Conservation (phyloP, 306 rosid species). For the Purshia tridentata region DNA sequence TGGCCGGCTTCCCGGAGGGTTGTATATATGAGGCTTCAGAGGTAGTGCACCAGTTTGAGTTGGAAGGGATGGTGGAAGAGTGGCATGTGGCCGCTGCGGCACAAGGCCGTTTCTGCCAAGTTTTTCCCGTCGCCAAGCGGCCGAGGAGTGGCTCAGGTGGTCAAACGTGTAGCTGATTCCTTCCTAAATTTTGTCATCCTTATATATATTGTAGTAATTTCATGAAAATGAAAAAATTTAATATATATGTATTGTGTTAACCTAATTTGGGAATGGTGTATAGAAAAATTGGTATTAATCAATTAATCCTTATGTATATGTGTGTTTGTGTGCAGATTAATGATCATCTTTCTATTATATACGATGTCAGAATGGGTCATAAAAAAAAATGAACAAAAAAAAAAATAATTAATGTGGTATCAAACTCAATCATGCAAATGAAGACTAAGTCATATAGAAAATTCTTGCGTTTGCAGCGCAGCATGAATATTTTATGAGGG, state of each 20-base stretch:
- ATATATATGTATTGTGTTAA: constrained; percentile 8
- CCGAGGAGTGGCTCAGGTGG: constrained; percentile 46
- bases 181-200: background rate
- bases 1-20: constrained; percentile 39
- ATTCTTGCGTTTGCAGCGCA: background rate
- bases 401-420: background rate
- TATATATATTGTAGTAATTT: background rate
- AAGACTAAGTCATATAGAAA: background rate
- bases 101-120: constrained; percentile 44
- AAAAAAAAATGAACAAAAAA: background rate
- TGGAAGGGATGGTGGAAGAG: constrained; percentile 48
- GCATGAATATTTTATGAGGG: background rate
- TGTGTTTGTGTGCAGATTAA: background rate
- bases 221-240: constrained; percentile 7
- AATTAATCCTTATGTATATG: background rate
- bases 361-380: background rate
- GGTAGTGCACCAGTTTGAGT: constrained; percentile 44
- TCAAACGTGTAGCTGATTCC: constrained; percentile 37
- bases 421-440: background rate
- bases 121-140: constrained; percentile 54
- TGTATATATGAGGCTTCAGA: constrained; percentile 42
- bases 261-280: background rate
- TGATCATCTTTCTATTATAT: background rate
- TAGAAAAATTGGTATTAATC: constrained; percentile 1
- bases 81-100: constrained; percentile 42